These are phyloP conservation scores for Musa balbisiana DNA, from an alignment of 202 grass and related monocot species.

Conservation along the genomic window DNA sequence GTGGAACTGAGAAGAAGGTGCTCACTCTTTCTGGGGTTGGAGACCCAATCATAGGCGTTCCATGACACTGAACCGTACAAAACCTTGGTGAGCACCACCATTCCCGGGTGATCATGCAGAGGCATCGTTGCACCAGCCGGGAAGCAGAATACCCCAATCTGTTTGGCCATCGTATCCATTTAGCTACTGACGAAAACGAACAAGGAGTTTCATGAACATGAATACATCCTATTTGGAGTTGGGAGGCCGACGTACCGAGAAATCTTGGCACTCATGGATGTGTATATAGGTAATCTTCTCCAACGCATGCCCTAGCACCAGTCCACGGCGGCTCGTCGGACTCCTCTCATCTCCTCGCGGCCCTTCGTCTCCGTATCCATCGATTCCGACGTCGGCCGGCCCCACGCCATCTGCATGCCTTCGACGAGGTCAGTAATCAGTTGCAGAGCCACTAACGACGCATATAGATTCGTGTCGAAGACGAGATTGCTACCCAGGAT, in stretches of 20 bases:
- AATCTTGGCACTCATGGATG: conserved; percentile 56
- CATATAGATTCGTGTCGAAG: not conserved
- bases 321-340: conserved; percentile 6
- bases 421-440: not conserved
- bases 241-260: conserved; percentile 40
- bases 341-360: not conserved
- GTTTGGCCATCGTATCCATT: not conserved
- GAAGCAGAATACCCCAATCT: conserved; percentile 81
- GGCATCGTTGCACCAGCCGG: conserved; percentile 64
- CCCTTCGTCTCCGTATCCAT: conserved; percentile 25
- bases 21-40: conserved; percentile 36
- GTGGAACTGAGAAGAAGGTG: not conserved
- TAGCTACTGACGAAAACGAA: not conserved
- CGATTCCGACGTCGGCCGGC: conserved; percentile 68
- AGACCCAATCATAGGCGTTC: conserved; percentile 71
- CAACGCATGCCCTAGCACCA: conserved; percentile 41
- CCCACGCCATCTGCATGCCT: conserved; percentile 35
- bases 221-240: not conserved
- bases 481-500: conserved; percentile 31
- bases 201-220: not conserved
- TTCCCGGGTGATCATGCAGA: conserved; percentile 79
- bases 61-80: conserved; percentile 46
- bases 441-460: too few species aligned
- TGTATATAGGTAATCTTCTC: conserved; percentile 66
- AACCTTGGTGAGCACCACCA: conserved; percentile 78